Base-by-base conservation (phyloP, 2,329 filamentous ascomycete species). In the Lizonia empirigonia region DNA sequence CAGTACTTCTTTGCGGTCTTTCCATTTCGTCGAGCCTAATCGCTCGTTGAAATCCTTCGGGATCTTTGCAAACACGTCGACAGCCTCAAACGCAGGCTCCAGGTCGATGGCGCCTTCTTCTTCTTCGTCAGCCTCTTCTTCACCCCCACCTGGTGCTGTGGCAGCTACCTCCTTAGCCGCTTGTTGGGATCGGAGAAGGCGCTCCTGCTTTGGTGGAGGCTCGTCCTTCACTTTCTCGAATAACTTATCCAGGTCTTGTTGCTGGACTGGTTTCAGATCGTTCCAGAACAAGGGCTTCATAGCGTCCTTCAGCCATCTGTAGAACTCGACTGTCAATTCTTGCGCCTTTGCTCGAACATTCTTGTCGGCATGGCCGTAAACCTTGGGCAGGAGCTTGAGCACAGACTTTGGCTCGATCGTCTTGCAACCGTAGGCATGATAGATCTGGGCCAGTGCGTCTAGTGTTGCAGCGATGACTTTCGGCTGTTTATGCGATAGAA, bases 221-320 rank as follows among this genome's bases (percentile, higher is more conserved):
- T 97, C 93, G 26, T 90, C 83, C 72, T 96, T 97, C 69, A 97
- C 84, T 64, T 90, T 91, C 66, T 97, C 94, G 58, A 99, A 99
- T 40, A 96, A 83, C 30, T 92, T 89, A 68, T 99, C 95, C 49
- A 99, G 78, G 68, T 99, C 95, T 55, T 87, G 85, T 73, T 99
- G 94, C 70, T 99, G 94, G 0, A 96, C 93, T 0, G 93, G 89
- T 72, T 99, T 99, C 55, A 99, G 76, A 52, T 99, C 94, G 35
- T 83, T 85, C 92, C 94, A 99, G 72, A 99, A 97, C 75, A 97
- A 88, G 29, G 93, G 91, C 72, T 99, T 99, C 86, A 99, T 97
- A 9, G 93, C 93, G 59, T 99, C 94, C 61, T 93, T 89, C 26
- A 99, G 80, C 94, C 95, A 99, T 74, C 94, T 82, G 75, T 99